phyloP scores from a whole-genome alignment of 305 asterid genomes.

The Solanum aculeatissimum region DNA sequence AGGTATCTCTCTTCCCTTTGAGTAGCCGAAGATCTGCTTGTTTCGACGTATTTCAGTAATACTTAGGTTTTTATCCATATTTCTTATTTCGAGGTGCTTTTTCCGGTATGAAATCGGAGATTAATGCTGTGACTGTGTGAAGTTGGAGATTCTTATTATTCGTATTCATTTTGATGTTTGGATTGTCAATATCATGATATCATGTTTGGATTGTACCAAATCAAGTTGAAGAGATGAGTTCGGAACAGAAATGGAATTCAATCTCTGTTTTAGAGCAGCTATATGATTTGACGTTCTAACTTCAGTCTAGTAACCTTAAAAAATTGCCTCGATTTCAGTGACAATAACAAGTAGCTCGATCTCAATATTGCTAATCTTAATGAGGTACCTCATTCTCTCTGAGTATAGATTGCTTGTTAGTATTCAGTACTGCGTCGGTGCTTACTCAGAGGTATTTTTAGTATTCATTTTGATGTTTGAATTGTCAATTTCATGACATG shows the following conservation, averaged over 20 bases:
- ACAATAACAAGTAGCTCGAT: background rate
- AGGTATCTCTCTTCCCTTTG: background rate
- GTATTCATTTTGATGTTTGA: background rate
- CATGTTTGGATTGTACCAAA: background rate
- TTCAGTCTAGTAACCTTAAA: background rate
- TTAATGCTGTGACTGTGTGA: background rate
- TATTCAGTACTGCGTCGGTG: background rate
- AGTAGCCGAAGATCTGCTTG: background rate
- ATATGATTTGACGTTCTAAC: background rate
- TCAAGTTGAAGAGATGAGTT: background rate
- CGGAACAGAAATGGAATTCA: background rate
- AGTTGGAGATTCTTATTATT: background rate
- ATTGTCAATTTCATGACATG: background rate
- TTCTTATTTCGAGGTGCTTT: background rate
- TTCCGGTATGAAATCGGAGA: background rate
- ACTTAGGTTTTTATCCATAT: background rate
- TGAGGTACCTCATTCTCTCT: background rate
- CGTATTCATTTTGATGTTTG: background rate
- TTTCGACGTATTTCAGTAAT: background rate
- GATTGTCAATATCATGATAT: background rate
- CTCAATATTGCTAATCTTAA: background rate
- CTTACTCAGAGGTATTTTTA: background rate
- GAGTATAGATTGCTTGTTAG: background rate
- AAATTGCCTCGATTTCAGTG: background rate
- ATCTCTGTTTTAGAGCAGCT: background rate